phyloP scores from a whole-genome alignment of 1,284 basidiomycete species.

The Cryptococcus sp. region DNA sequence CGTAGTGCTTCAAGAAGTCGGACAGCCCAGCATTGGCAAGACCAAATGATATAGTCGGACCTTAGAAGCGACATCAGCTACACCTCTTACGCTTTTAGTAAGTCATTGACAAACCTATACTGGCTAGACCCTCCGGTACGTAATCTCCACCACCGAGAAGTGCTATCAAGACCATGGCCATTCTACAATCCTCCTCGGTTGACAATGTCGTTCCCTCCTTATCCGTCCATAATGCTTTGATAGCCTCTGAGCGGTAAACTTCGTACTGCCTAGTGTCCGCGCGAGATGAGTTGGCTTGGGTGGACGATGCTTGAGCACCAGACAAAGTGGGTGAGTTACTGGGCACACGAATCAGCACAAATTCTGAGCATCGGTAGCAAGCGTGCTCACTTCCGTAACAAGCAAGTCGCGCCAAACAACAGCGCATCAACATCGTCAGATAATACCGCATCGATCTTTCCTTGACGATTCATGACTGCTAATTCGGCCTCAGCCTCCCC shows the following conservation, averaged over 20 bases:
- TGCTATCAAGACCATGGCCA: conserved; percentile 81
- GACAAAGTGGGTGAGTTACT: conserved; percentile 73
- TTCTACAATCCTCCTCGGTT: conserved; percentile 58
- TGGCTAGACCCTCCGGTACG: conserved; percentile 57
- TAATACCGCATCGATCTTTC: conserved; percentile 82
- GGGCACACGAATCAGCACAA: conserved; percentile 4
- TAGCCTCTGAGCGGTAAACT: conserved; percentile 62
- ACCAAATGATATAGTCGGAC: conserved; percentile 31
- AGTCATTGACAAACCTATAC: conserved; percentile 35
- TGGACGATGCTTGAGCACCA: conserved; percentile 51
- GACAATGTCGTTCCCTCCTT: conserved; percentile 29
- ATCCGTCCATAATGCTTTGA: conserved; percentile 43
- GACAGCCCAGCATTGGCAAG: conserved; percentile 20
- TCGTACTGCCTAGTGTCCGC: conserved; percentile 73
- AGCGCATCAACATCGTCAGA: conserved; percentile 90
- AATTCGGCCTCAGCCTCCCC: conserved; percentile 97
- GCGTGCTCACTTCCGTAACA: conserved; percentile 69
- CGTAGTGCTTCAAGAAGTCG: conserved; percentile 63
- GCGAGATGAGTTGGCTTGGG: conserved; percentile 43
- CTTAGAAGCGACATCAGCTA: conserved; percentile 18
- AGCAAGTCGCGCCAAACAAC: conserved; percentile 78
- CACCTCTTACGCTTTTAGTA: background rate
- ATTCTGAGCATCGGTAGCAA: background rate
- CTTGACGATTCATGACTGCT: conserved; percentile 77
- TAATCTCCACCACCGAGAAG: conserved; percentile 91